These are phyloP conservation scores for Botrytis medusae DNA, from an alignment of 2,329 filamentous ascomycete species.

Conservation along the genomic window DNA sequence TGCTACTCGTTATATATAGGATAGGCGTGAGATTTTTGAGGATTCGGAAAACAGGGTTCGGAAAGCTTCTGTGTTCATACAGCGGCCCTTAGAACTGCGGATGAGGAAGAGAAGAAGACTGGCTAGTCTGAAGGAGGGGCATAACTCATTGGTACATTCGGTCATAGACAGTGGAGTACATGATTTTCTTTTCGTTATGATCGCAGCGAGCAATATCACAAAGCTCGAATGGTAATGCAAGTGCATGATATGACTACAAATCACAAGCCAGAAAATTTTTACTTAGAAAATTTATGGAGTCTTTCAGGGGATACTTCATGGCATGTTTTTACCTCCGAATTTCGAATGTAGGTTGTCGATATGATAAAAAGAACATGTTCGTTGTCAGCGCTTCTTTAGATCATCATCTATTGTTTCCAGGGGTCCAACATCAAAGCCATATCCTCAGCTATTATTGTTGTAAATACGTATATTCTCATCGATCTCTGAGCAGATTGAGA, in stretches of 20 bases:
- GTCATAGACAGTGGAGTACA: not conserved
- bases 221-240: not conserved
- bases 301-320: not conserved
- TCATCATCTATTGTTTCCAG: not conserved
- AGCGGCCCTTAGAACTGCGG: not conserved
- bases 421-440: accelerated
- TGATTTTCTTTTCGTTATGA: not conserved
- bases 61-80: not conserved
- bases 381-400: accelerated
- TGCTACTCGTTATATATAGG: not conserved
- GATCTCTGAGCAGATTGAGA: not conserved
- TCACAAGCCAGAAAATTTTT: not conserved
- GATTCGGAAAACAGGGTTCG: not conserved
- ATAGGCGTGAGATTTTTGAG: accelerated
- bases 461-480: not conserved
- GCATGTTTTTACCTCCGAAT: not conserved
- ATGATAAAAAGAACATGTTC: not conserved
- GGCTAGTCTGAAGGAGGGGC: accelerated
- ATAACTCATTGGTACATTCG: not conserved
- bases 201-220: not conserved
- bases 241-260: not conserved
- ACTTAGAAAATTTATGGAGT: not conserved
- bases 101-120: too few relatives aligned
- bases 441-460: not conserved
- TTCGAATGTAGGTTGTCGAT: not conserved